Percentiles rank a stretch among this genome's conserved stretches.
Conservation (phyloP, 1,139 yeast genomes). For the Pichia sp. region DNA sequence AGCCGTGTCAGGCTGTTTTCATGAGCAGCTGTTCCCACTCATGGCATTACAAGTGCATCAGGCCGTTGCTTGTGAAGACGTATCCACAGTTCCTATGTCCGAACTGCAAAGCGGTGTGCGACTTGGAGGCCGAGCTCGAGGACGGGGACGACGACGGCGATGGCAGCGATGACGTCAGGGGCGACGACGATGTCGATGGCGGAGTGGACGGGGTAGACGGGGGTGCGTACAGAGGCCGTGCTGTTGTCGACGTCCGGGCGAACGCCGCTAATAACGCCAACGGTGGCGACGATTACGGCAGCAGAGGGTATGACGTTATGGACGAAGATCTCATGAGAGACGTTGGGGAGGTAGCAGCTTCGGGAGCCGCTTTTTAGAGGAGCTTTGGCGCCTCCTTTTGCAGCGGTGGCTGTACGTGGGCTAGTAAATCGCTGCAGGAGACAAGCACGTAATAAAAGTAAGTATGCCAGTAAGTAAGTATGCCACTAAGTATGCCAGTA, state of each 20-base stretch:
- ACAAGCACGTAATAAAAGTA: no score
- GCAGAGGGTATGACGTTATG: background rate
- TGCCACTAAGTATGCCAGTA: no score
- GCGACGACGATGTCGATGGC: background rate
- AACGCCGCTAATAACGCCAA: no score
- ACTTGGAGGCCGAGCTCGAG: slow-evolving; percentile 83
- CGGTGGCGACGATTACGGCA: no score
- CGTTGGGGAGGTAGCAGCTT: background rate
- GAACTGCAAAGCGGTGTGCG: slow-evolving; percentile 88
- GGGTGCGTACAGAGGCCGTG: no score
- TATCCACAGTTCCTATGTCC: slow-evolving; percentile 96
- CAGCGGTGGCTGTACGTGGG: no score
- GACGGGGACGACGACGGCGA: slow-evolving; percentile 34
- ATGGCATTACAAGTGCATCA: slow-evolving; percentile 94
- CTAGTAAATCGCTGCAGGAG: no score
- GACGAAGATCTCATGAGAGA: background rate
- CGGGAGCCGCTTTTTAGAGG: background rate
- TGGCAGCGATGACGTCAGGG: background rate
- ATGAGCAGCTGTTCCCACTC: slow-evolving; percentile 93
- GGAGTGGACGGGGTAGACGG: background rate
- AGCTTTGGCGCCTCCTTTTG: no score
- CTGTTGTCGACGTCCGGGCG: no score
- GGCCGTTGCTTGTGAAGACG: slow-evolving; percentile 77
- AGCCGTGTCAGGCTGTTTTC: slow-evolving; percentile 88
- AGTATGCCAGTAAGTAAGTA: no score